phyloP scores from a whole-genome alignment of 306 rosid genomes.

The Begonia peltatifolia region DNA sequence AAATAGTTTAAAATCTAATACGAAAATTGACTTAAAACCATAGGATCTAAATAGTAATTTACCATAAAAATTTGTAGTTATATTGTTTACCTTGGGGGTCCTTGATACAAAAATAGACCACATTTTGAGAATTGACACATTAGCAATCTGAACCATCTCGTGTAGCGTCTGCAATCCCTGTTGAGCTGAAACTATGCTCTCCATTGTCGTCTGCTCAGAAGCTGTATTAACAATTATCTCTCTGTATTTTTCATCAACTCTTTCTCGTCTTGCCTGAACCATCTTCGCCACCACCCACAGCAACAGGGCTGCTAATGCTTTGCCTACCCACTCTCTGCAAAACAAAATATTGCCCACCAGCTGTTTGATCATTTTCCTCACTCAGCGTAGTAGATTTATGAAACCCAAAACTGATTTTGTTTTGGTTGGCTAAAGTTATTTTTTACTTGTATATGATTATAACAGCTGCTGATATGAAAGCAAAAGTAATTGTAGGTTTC shows the following conservation, averaged over 20 bases:
- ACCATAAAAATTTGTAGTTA: too few relatives aligned
- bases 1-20: too few relatives aligned
- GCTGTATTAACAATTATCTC: constrained; percentile 52
- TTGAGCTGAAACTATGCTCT: constrained; percentile 77
- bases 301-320: constrained; percentile 45
- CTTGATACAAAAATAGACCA: constrained; percentile 67
- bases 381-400: too few relatives aligned
- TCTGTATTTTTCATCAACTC: constrained; percentile 25
- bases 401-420: neutral
- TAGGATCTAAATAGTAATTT: too few relatives aligned
- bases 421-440: neutral
- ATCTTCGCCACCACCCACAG: constrained; percentile 48
- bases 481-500: constrained; percentile 40
- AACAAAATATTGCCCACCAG: neutral
- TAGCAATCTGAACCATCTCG: constrained; percentile 47
- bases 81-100: constrained; percentile 51
- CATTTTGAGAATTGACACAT: constrained; percentile 54
- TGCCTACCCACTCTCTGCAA: constrained; percentile 88
- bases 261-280: constrained; percentile 35
- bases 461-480: constrained; percentile 29
- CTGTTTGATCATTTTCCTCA: too few relatives aligned
- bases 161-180: constrained; percentile 49
- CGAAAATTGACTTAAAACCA: too few relatives aligned
- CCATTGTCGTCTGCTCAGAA: constrained; percentile 51
- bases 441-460: constrained; percentile 51